A percentile compares a stretch with the other conserved stretches of the same genome.
These are phyloP conservation scores for Globisporangium solare DNA, from an alignment of 352 stramenopile species.

Conservation along the genomic window DNA sequence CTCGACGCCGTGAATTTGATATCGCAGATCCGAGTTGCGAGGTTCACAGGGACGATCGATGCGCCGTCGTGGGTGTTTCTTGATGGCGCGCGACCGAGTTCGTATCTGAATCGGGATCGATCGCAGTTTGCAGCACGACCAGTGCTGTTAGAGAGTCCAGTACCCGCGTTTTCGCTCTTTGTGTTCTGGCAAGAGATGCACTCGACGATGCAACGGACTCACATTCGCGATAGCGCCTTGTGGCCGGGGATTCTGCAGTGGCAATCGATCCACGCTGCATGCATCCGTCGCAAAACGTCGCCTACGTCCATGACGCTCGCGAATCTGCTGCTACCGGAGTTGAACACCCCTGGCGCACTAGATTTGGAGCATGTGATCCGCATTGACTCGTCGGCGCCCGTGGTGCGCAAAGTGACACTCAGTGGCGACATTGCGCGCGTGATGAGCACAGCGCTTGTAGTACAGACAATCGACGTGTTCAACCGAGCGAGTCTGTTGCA, in stretches of 20 bases:
- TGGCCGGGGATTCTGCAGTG: constrained; percentile 19
- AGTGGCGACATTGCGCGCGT: constrained; percentile 28
- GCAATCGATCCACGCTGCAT: constrained; percentile 47
- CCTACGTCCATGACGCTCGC: constrained; percentile 25
- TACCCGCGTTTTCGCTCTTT: constrained; percentile 16
- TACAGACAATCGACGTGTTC: constrained; percentile 64
- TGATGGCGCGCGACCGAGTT: constrained; percentile 31
- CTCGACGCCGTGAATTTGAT: constrained; percentile 13
- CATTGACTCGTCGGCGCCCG: constrained; percentile 50
- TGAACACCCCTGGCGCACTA: constrained; percentile 42
- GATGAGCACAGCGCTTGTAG: constrained; percentile 24
- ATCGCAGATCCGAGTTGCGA: constrained; percentile 41
- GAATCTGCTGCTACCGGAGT: constrained; percentile 40
- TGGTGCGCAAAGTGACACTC: constrained; percentile 29
- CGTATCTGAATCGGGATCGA: constrained; percentile 36
- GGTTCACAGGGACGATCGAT: constrained; percentile 12
- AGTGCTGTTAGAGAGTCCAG: constrained; percentile 15
- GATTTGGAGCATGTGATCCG: constrained; percentile 44
- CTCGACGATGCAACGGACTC: constrained; percentile 15
- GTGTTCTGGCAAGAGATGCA: constrained; percentile 45
- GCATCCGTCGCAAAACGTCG: constrained; percentile 34
- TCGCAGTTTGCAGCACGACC: constrained; percentile 24
- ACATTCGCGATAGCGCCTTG: constrained; percentile 31
- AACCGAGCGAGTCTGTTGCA: constrained; percentile 38
- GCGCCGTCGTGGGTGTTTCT: constrained; percentile 29